These are phyloP conservation scores for Ochromonadaceae sp. DNA, from an alignment of 352 stramenopile genomes.

Conservation along the genomic window DNA sequence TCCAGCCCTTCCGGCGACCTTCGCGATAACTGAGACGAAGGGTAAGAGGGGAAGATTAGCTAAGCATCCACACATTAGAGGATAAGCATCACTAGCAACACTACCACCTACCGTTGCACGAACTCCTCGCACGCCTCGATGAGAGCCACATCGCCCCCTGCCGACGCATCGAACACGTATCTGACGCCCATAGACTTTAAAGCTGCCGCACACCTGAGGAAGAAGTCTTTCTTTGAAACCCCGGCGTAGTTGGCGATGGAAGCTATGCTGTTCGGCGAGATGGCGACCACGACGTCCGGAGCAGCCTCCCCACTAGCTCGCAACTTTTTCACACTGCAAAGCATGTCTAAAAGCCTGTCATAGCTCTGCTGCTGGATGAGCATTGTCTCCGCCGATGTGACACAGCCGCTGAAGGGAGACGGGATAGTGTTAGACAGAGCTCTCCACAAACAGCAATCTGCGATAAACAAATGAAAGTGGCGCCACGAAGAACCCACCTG, in stretches of 20 bases:
- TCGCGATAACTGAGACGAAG: background rate
- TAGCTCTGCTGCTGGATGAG: slow-evolving; percentile 80
- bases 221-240: slow-evolving; percentile 28
- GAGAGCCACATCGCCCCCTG: slow-evolving; percentile 25
- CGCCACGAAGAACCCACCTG: slow-evolving; percentile 8
- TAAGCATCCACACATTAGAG: background rate
- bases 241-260: slow-evolving; percentile 61
- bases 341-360: slow-evolving; percentile 51
- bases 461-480: background rate
- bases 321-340: slow-evolving; percentile 34
- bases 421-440: background rate
- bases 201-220: slow-evolving; percentile 8
- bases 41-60: background rate
- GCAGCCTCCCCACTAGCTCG: background rate
- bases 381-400: slow-evolving; percentile 81
- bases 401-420: slow-evolving; percentile 50
- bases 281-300: slow-evolving; percentile 50
- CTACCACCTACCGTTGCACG: slow-evolving; percentile 20
- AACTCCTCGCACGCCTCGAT: slow-evolving; percentile 33
- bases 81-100: background rate
- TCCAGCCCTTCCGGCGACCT: background rate
- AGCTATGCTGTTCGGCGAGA: slow-evolving; percentile 64
- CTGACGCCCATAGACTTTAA: slow-evolving; percentile 20
- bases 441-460: background rate
- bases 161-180: slow-evolving; percentile 25